These are phyloP conservation scores for Mentha longifolia DNA, from an alignment of 257 asterid species.

Conservation along the genomic window DNA sequence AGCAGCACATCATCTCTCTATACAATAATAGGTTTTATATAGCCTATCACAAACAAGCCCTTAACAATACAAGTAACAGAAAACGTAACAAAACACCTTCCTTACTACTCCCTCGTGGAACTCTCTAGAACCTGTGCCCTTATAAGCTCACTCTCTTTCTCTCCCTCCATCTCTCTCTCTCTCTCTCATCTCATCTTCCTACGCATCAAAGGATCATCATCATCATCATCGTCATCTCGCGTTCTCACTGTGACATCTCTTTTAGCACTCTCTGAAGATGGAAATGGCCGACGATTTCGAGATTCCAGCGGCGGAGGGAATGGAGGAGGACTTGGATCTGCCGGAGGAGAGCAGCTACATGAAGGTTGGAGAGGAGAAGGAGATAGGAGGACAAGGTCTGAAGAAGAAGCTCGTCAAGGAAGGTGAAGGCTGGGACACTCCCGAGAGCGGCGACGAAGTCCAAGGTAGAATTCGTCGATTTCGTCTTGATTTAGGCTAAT, in stretches of 20 bases:
- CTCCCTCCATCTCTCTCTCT: slow-evolving; percentile 14
- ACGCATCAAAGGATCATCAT: not conserved
- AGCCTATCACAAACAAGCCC: too few relatives aligned
- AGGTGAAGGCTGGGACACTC: slow-evolving; percentile 77
- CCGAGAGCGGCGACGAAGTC: slow-evolving; percentile 68
- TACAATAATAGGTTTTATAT: too few relatives aligned
- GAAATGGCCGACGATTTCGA: slow-evolving; percentile 67
- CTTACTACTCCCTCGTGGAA: slow-evolving; percentile 38
- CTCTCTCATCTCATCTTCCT: not conserved
- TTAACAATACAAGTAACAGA: too few relatives aligned
- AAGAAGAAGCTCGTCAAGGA: slow-evolving; percentile 77
- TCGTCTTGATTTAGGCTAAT: not conserved
- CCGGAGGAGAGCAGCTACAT: slow-evolving; percentile 50
- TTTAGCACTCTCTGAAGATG: not conserved
- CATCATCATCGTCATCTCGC: not conserved
- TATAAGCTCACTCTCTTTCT: slow-evolving; percentile 14
- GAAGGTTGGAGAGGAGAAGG: slow-evolving; percentile 84
- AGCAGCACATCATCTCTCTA: too few relatives aligned
- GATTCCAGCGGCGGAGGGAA: slow-evolving; percentile 49
- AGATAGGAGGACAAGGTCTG: slow-evolving; percentile 61
- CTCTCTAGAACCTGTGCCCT: slow-evolving; percentile 38
- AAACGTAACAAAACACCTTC: too few relatives aligned
- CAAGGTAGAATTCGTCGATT: slow-evolving; percentile 40
- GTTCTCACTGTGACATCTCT: too few relatives aligned
- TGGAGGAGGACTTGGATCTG: slow-evolving; percentile 64